Evolutionary conservation across 1,284 basidiomycete genomes (phyloP).

Genomic region (Microbotryum silenes-acaulis): DNA sequence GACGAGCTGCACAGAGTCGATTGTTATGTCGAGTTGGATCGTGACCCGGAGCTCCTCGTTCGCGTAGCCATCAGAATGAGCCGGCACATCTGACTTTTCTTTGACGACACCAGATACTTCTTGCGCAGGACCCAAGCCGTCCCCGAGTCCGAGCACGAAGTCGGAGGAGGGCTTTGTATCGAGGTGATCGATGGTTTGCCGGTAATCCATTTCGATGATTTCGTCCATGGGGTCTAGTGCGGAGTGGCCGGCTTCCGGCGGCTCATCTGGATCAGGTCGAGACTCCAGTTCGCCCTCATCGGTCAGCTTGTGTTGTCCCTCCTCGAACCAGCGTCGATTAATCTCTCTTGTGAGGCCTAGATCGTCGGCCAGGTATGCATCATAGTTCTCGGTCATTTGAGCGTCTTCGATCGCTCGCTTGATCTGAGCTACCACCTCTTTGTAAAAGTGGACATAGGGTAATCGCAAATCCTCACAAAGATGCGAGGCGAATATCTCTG

Average conservation of each 20-base stretch:
- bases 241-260: no score
- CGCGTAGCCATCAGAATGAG: background rate
- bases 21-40: conserved; percentile 94
- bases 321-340: conserved; percentile 36
- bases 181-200: no score
- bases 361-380: conserved; percentile 42
- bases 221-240: no score
- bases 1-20: conserved; percentile 84
- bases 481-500: conserved; percentile 80
- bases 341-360: conserved; percentile 49
- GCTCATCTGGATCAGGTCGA: no score
- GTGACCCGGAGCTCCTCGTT: conserved; percentile 80
- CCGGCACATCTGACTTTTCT: no score
- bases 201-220: no score
- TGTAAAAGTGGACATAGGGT: conserved; percentile 54
- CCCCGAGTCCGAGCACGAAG: no score
- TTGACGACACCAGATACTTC: no score
- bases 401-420: conserved; percentile 79
- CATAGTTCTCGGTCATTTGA: conserved; percentile 43
- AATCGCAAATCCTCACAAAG: conserved; percentile 87
- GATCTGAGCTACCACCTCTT: conserved; percentile 71
- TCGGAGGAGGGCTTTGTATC: no score
- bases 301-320: background rate
- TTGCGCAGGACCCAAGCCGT: no score
- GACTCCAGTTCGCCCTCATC: no score